Evolutionary conservation across 345 rosid species (phyloP), one percentile per base, ranked within the genome.

Genomic region (Salix purpurea): DNA sequence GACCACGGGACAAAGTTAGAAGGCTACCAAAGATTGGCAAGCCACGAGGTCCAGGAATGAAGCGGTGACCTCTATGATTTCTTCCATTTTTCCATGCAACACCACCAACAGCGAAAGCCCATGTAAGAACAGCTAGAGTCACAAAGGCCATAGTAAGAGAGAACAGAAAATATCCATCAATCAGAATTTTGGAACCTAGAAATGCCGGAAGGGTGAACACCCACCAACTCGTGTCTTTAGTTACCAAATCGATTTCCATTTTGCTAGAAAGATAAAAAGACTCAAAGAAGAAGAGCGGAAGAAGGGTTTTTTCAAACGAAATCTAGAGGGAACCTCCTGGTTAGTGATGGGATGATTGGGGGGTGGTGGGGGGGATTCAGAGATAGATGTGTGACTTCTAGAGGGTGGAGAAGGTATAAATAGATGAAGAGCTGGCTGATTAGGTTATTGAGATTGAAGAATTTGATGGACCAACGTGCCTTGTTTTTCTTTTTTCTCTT

Each of bases 21-120:
- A 94, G 90, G 79, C 89, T 87, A 12, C 98, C 98, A n/a, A 94
- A 77, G 6, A 94, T 2, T 1, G 98, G 97, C 36, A 92, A 15
- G 52, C 98, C 98, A 1, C 81, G 83, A 15, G 89, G 94, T 4
- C 98, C 98, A 0, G 89, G 91, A 14, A 94, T 94, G 7, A 73
- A 11, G 44, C 85, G 79, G 1, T 6, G 79, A 42, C 97, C 97
- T 4, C 62, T 37, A 2, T 50, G 71, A 83, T 82, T 87, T 34
- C 91, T 79, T 0, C 94, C 94, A 39, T 88, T 69, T 67, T 75
- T 85, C 97, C 98, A 94, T 5, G 98, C 97, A 40, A 71, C 23
- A 0, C 98, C 98, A 3, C 92, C 97, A 18, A 76, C 73, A 39
- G 98, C 75, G 6, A 85, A 72, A 54, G 81, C 79, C 98, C 97